phyloP scores from a whole-genome alignment of 371 early-diverging fungal genomes.

The Mortierella sp. region DNA sequence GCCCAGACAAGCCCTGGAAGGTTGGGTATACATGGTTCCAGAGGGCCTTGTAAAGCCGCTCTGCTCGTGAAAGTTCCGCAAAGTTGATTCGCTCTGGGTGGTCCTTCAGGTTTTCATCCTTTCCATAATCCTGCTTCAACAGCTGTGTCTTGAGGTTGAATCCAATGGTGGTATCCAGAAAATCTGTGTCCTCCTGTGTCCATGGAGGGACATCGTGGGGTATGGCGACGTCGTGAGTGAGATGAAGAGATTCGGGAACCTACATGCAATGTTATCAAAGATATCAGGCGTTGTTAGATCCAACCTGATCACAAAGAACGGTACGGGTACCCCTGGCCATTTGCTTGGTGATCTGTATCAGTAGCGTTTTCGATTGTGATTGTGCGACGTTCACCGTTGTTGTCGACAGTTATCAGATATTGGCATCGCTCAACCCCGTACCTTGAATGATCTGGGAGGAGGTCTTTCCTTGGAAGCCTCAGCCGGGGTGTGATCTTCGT shows the following conservation, averaged over 20 bases:
- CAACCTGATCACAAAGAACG: too few relatives aligned
- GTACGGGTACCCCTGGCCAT: too few relatives aligned
- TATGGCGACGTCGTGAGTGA: slow-evolving; percentile 52
- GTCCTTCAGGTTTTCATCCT: slow-evolving; percentile 2
- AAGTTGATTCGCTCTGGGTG: slow-evolving; percentile 24
- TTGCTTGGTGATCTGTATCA: too few relatives aligned
- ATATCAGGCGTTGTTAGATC: background rate
- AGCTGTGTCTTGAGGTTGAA: slow-evolving; percentile 21
- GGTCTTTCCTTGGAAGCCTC: slow-evolving; percentile 3
- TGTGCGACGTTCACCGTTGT: slow-evolving; percentile 4
- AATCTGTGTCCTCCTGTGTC: slow-evolving; percentile 38
- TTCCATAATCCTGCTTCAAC: slow-evolving; percentile 27
- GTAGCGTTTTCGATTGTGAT: too few relatives aligned
- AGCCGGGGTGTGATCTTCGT: background rate
- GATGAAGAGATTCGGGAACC: slow-evolving; percentile 41
- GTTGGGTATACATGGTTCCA: slow-evolving; percentile 46
- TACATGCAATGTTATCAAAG: slow-evolving; percentile 3
- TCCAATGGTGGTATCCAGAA: slow-evolving; percentile 30
- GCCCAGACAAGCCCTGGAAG: slow-evolving; percentile 25
- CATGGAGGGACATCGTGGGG: slow-evolving; percentile 38
- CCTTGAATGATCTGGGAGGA: slow-evolving; percentile 13
- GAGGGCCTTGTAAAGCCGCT: slow-evolving; percentile 34
- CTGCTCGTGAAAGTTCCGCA: slow-evolving; percentile 29
- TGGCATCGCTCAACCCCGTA: background rate
- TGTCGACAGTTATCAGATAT: background rate